Evolutionary conservation across 176 grass and related monocot genomes (phyloP), one percentile per base, ranked within the genome.

Genomic region (Thinopyrum elongatum): DNA sequence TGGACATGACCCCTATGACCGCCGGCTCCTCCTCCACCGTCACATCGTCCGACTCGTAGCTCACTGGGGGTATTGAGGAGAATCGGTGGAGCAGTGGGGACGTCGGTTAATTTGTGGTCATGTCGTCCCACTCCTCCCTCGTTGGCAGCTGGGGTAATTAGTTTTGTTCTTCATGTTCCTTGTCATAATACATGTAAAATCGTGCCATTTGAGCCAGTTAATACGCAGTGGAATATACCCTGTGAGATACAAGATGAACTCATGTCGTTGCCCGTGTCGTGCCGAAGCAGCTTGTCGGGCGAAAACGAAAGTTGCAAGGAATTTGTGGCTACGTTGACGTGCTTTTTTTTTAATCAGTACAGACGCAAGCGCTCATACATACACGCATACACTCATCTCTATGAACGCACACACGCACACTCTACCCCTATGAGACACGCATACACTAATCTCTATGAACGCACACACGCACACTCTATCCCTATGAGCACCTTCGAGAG

Each of bases 1-100:
- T 97, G 95, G 95, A 97, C 90, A 97, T 97, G 95, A 97, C 95
- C 7, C 95, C 92, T 10, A 92, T 93, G 88, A 87, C 83, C 73
- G 82, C 85, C 31, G 86, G 88, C 33, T 92, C 92, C 11, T 86
- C 93, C 16, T 85, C 94, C 53, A 83, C 83, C 51, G 12, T 88
- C 2, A 28, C 35, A 21, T 91, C 91, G 1, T 82, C 85, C 66
- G 85, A 86, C 30, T 30, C 81, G 4, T 60, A 79, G 30, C 10
- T 81, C 49, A 19, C 79, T 30, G 22, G 9, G 44, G 21, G 27
- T 51, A 26, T 4, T 2, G 83, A 89, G 70, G 83, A 78, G 5
- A 90, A 86, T 34, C 5, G n/a, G 26, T 79, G 34, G 85, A 46
- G 47, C 47, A 80, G 89, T 87, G 70, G 85, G 28, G 68, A 58